Evolutionary conservation across 164 flowering plant species (phyloP), one percentile per base, ranked within the genome.

Genomic region (Vitis amurensis): DNA sequence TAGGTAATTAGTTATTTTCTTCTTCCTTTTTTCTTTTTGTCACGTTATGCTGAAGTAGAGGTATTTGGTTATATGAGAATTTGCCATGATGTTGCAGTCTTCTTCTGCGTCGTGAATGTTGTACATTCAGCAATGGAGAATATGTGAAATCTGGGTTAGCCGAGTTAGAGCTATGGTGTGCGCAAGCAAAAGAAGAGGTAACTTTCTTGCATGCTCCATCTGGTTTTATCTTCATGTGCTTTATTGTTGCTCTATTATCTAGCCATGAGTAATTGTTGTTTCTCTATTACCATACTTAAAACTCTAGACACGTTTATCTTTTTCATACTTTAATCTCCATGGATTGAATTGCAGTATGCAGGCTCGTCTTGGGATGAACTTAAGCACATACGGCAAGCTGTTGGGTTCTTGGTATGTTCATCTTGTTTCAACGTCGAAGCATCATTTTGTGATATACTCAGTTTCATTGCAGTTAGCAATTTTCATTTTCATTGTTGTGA

Each of bases 331-430:
- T 9, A 17, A 23, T 30, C 23, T 67, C 49, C 57, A 63, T 63
- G 50, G 6, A 71, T 70, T 73, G 72, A 88, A 89, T 70, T 73
- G 72, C 89, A 89, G 91, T 89, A 84, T 78, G 93, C 90, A 16
- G 91, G 91, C 17, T 75, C 86, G 11, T 82, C 93, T 55, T 89
- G 93, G 91, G 93, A 89, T 71, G 91, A 87, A 78, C 82, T 89
- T 6, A 87, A 79, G 70, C 91, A 87, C 81, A 81, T 87, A 8
- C 79, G 93, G 64, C 91, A 89, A 71, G 85, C 91, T 51, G 91
- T 89, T 64, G 93, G 93, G 4, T 89, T 89, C 76, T 77, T 89
- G 86, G 93, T 89, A 81, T 48, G 81, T 62, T 75, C 62, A 19
- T 62, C 60, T 59, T 61, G 55, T 23, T 59, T 30, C 23, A 37